These are phyloP conservation scores for Xylaria sp. DNA, from an alignment of 2,329 filamentous ascomycete species.

Conservation along the genomic window DNA sequence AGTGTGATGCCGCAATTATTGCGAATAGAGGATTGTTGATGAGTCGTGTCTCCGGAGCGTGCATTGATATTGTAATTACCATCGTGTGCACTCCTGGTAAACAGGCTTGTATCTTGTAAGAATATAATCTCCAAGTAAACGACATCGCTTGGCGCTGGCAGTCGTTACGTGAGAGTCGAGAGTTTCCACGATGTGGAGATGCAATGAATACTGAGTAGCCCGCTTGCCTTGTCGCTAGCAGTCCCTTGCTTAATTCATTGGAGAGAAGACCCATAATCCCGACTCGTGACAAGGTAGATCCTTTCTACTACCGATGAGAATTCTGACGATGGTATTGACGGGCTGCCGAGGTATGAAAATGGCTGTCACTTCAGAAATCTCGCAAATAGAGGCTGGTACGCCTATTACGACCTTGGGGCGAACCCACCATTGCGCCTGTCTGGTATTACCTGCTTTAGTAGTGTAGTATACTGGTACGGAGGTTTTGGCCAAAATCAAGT, in stretches of 20 bases:
- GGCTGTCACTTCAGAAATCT: neutral
- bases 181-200: slow-evolving; percentile 43
- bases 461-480: too few relatives aligned
- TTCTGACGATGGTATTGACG: neutral
- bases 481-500: too few relatives aligned
- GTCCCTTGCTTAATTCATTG: slow-evolving; percentile 3
- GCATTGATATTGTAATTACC: slow-evolving; percentile 3
- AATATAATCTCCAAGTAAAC: neutral
- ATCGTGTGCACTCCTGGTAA: slow-evolving; percentile 1
- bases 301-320: slow-evolving; percentile 12
- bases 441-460: neutral
- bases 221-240: slow-evolving; percentile 11
- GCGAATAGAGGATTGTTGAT: neutral
- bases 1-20: slow-evolving; percentile 16
- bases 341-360: neutral
- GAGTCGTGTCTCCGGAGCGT: neutral
- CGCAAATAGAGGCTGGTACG: neutral
- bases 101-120: neutral
- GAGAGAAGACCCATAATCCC: slow-evolving; percentile 29
- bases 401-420: neutral
- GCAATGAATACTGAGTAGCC: neutral
- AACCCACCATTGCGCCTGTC: too few relatives aligned
- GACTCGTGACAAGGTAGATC: slow-evolving; percentile 36
- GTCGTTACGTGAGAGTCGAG: slow-evolving; percentile 33
- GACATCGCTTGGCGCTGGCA: slow-evolving; percentile 37